Conservation (phyloP, 2,329 filamentous ascomycete genomes). For the Myriangium duriaei region DNA sequence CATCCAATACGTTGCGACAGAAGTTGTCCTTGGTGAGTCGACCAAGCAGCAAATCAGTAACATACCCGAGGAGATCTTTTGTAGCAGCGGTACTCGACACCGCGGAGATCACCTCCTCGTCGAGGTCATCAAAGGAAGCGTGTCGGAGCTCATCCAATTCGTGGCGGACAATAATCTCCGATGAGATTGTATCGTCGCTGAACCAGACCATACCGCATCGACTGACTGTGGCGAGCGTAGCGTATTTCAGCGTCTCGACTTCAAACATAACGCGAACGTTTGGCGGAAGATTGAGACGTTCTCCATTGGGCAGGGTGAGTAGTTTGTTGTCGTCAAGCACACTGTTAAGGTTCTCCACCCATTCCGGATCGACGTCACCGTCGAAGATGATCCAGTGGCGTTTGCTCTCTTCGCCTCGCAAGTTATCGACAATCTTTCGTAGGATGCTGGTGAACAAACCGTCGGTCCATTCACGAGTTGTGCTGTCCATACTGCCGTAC, state of each 20-base stretch:
- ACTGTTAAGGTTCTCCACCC: constrained; percentile 99
- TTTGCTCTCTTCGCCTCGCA: constrained; percentile 92
- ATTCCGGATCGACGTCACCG: constrained; percentile 96
- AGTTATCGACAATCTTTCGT: constrained; percentile 95
- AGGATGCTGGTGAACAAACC: constrained; percentile 96
- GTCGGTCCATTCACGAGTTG: constrained; percentile 97
- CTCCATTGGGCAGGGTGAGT: constrained; percentile 90
- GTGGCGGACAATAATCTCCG: constrained; percentile 83
- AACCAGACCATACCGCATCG: constrained; percentile 99
- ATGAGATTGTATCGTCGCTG: constrained; percentile 90
- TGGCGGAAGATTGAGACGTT: constrained; percentile 82
- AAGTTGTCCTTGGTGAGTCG: constrained; percentile 71
- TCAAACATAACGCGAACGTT: constrained; percentile 99
- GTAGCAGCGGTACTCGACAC: constrained; percentile 43
- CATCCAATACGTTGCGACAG: constrained; percentile 60
- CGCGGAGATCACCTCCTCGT: constrained; percentile 64
- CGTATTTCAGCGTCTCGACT: constrained; percentile 94
- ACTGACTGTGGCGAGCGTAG: constrained; percentile 95
- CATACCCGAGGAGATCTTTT: constrained; percentile 67
- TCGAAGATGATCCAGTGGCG: constrained; percentile 99
- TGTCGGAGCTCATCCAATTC: constrained; percentile 76
- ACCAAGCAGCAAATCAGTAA: constrained; percentile 65
- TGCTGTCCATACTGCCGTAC: constrained; percentile 91
- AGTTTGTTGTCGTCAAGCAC: constrained; percentile 98
- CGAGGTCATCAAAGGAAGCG: constrained; percentile 83